Evolutionary conservation across 2,329 filamentous ascomycete species (phyloP).

Genomic region (Sphaerulina musiva): DNA sequence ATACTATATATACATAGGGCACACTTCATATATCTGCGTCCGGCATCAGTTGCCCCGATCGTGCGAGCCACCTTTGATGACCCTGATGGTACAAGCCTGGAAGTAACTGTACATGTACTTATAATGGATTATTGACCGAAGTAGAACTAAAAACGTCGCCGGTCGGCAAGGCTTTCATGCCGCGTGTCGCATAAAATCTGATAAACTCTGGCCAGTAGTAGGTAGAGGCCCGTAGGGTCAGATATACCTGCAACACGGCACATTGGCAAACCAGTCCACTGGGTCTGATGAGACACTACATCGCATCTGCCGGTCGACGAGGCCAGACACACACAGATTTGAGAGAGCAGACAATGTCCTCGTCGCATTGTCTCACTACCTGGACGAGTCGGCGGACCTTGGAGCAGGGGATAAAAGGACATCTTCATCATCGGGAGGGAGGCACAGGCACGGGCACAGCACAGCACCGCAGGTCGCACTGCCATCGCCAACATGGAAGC

Average conservation of each 20-base stretch:
- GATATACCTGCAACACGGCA: background rate
- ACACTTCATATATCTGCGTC: too few species aligned
- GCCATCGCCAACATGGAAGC: slow-evolving; percentile 20
- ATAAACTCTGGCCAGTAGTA: background rate
- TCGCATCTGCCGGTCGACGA: background rate
- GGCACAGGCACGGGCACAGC: background rate
- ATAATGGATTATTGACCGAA: too few species aligned
- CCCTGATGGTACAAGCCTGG: too few species aligned
- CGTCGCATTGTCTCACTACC: background rate
- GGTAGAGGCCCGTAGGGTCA: background rate
- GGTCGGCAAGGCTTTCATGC: too few species aligned
- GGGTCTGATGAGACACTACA: background rate
- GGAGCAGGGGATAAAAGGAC: background rate
- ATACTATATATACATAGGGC: too few species aligned
- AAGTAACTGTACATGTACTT: too few species aligned
- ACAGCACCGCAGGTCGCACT: background rate
- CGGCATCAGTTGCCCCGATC: too few species aligned
- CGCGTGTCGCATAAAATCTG: too few species aligned
- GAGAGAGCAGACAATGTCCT: background rate
- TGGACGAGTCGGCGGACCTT: background rate
- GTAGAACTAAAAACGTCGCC: too few species aligned
- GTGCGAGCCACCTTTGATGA: too few species aligned
- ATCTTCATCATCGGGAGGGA: background rate
- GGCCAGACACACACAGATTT: background rate
- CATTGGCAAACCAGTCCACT: background rate